phyloP scores from a whole-genome alignment of 306 rosid genomes.

The Sicyos baderoa region DNA sequence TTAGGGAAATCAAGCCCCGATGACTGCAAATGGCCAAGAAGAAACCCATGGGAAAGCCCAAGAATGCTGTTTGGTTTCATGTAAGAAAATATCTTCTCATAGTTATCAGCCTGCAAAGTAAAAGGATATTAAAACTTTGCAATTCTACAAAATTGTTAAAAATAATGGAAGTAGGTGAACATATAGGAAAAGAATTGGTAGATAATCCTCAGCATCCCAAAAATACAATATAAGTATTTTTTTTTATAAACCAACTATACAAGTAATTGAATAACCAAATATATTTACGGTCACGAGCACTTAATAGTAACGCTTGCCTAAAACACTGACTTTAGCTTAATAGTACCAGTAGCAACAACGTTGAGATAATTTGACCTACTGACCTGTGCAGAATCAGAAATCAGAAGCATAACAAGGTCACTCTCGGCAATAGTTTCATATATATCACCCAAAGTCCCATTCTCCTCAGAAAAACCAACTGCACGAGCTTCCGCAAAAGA shows the following conservation, averaged over 20 bases:
- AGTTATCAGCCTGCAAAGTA: slow-evolving; percentile 75
- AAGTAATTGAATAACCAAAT: not conserved
- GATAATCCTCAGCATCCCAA: not conserved
- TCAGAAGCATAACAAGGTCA: slow-evolving; percentile 85
- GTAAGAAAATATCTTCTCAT: slow-evolving; percentile 62
- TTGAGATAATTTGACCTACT: not conserved
- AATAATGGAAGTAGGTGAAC: not conserved
- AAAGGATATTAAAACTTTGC: not conserved
- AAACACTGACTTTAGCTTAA: not conserved
- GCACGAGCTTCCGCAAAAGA: slow-evolving; percentile 85
- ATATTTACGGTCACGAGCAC: not conserved
- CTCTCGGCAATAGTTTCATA: slow-evolving; percentile 74
- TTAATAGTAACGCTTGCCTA: not conserved
- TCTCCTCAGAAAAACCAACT: slow-evolving; percentile 83
- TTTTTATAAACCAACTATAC: too few species aligned
- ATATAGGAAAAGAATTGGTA: not conserved
- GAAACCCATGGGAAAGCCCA: slow-evolving; percentile 97
- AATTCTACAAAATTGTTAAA: not conserved
- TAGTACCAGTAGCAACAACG: not conserved
- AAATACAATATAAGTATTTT: too few species aligned
- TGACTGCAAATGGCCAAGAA: slow-evolving; percentile 90
- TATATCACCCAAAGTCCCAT: slow-evolving; percentile 88
- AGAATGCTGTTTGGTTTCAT: slow-evolving; percentile 94
- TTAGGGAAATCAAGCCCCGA: slow-evolving; percentile 80
- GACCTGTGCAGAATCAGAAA: slow-evolving; percentile 97